These are phyloP conservation scores for Venustampulla echinocandica DNA, from an alignment of 495 filamentous ascomycete genomes.

Conservation along the genomic window DNA sequence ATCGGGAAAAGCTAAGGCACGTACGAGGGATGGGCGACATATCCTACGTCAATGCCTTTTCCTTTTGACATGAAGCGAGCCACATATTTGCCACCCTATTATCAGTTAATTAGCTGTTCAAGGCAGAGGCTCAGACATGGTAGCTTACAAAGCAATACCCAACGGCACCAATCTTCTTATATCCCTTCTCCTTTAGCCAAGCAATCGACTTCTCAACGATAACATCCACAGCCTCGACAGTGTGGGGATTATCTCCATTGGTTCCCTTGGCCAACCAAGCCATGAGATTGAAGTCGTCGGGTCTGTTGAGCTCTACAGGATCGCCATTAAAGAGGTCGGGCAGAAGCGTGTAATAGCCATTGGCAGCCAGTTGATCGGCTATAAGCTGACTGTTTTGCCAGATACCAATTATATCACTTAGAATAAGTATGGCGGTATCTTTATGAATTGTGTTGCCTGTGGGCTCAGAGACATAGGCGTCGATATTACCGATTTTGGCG, in stretches of 20 bases:
- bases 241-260: conserved; percentile 49
- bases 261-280: conserved; percentile 49
- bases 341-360: conserved; percentile 70
- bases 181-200: conserved; percentile 38
- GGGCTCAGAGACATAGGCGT: conserved; percentile 43
- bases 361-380: conserved; percentile 74
- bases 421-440: conserved; percentile 43
- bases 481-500: conserved; percentile 35
- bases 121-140: neutral
- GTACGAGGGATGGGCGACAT: conserved; percentile 59
- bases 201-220: conserved; percentile 40
- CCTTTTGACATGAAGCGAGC: conserved; percentile 12
- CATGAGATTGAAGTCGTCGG: conserved; percentile 48
- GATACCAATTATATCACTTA: conserved; percentile 64
- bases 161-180: conserved; percentile 60
- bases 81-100: conserved; percentile 44
- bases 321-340: conserved; percentile 76
- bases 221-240: conserved; percentile 43
- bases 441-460: conserved; percentile 34
- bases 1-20: neutral
- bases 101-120: neutral
- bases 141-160: conserved; percentile 62
- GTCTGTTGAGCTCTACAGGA: conserved; percentile 46
- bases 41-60: conserved; percentile 50
- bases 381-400: conserved; percentile 70